Conservation (phyloP, 441 rosid species). For the Gossypium armourianum region DNA sequence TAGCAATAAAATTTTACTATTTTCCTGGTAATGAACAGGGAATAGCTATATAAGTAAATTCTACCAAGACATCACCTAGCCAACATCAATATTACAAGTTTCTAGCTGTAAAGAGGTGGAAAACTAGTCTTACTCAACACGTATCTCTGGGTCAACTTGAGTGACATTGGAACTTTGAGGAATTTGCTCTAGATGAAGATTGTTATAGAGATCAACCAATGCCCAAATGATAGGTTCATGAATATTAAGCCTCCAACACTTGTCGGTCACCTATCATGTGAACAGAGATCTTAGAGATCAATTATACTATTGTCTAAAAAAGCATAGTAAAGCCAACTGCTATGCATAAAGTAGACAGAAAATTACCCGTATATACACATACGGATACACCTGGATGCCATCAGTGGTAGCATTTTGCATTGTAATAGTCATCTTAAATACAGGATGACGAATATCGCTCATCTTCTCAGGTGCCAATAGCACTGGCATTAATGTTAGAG, state of each 20-base stretch:
- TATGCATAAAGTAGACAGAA: slow-evolving; percentile 16
- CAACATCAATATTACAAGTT: not conserved
- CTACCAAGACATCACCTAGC: not conserved
- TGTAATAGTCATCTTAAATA: slow-evolving; percentile 84
- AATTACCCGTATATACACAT: slow-evolving; percentile 77
- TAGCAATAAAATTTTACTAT: not conserved
- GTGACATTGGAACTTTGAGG: slow-evolving; percentile 63
- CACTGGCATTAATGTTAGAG: slow-evolving; percentile 86
- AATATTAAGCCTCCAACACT: slow-evolving; percentile 78
- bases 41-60: not conserved
- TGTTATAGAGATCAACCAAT: slow-evolving; percentile 56
- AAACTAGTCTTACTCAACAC: slow-evolving; percentile 32
- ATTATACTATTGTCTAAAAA: slow-evolving; percentile 6
- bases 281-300: slow-evolving; percentile 8
- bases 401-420: slow-evolving; percentile 62
- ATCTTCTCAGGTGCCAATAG: slow-evolving; percentile 73
- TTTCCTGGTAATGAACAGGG: not conserved
- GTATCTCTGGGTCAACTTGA: slow-evolving; percentile 95
- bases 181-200: slow-evolving; percentile 69
- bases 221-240: slow-evolving; percentile 98
- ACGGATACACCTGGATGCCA: slow-evolving; percentile 74
- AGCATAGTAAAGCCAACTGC: slow-evolving; percentile 12
- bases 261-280: slow-evolving; percentile 63
- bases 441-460: slow-evolving; percentile 66
- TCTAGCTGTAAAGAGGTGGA: not conserved